Evolutionary conservation across 2,329 filamentous ascomycete species (phyloP), one percentile per base, ranked within the genome.

Genomic region (Calycina herbarum): DNA sequence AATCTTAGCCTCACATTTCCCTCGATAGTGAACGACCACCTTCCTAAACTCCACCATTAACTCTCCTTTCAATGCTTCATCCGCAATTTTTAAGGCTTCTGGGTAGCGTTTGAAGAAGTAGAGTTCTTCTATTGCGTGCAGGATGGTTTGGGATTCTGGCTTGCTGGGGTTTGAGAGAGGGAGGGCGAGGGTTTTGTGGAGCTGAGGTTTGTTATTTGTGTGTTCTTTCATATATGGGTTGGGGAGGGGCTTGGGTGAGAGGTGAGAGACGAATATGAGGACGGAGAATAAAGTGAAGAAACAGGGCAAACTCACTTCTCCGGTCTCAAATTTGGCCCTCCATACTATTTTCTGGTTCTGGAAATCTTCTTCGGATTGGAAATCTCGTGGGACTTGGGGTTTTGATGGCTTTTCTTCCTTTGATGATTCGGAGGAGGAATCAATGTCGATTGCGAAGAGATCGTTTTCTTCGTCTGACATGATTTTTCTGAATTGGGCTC

Each of bases 361-460:
- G n/a, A 75, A 77, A 59, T 72, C 69, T 29, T 67, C 71, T 54
- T 76, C 71, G 20, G 63, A 59, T 48, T 65, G 63, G 38, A 65
- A 65, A 64, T 77, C 75, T 51, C 75, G 70, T 27, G 74, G 75
- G 20, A 74, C 60, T 64, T 74, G 73, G n/a, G n/a, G n/a, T n/a
- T n/a, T n/a, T n/a, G n/a, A n/a, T n/a, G n/a, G n/a, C n/a, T n/a
- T n/a, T n/a, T n/a, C n/a, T n/a, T n/a, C n/a, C n/a, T n/a, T n/a
- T n/a, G n/a, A n/a, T n/a, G n/a, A n/a, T n/a, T n/a, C n/a, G n/a
- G n/a, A n/a, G n/a, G n/a, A n/a, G n/a, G n/a, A 79, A 45, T 77
- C 78, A 63, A 82, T 73, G 29, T 78, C 75, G 66, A 83, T 82
- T 69, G 73, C 73, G 64, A 82, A 76, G 62, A 82, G 78, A 33